Evolutionary conservation across 495 filamentous ascomycete species (phyloP), one percentile per base, ranked within the genome.

Genomic region (Poronia punctata): DNA sequence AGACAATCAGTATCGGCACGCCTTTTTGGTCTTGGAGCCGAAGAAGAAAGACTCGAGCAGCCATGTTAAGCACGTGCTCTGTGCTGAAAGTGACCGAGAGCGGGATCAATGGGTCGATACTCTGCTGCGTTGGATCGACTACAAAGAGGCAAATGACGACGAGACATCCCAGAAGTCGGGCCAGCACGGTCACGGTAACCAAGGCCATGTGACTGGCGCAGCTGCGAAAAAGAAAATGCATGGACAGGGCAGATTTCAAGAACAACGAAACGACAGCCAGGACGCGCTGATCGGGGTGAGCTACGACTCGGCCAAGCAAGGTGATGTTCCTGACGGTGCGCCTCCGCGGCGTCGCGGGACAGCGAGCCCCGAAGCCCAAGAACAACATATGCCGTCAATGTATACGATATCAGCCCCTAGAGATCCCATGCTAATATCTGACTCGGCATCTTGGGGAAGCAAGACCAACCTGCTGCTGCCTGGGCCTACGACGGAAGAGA

Each of bases 1-100:
- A n/a, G 92, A 98, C 30, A 94, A 92, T 51, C 86, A 97, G 56
- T 97, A 94, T 57, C 82, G 92, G 7, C 92, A 98, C 66, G 92
- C 93, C 4, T 97, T 98, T 62, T 69, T 97, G 32, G 83, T 98
- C 38, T 53, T 95, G 26, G 92, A 98, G 59, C 89, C 88, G 1
- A 98, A 97, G 68, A 86, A 86, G 60, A 98, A 96, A 60, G 93
- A 98, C 60, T 86, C 89, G 4, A 82, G 72, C 12, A 92, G 82
- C 49, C 72, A 88, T 28, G 86, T 95, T n/a, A 84, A 89, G 30
- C 92, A 98, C 62, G 87, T 97, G 7, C 66, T 98, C 11, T 98
- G 92, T 53, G 88, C 90, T 4, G 92, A 98, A 62, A 97, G 83
- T 53, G 92, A 98, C 54, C 69, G 74, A 35, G 93, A 98, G 66